Base-by-base conservation (phyloP, 345 rosid species). In the Schrenkiella parvula region DNA sequence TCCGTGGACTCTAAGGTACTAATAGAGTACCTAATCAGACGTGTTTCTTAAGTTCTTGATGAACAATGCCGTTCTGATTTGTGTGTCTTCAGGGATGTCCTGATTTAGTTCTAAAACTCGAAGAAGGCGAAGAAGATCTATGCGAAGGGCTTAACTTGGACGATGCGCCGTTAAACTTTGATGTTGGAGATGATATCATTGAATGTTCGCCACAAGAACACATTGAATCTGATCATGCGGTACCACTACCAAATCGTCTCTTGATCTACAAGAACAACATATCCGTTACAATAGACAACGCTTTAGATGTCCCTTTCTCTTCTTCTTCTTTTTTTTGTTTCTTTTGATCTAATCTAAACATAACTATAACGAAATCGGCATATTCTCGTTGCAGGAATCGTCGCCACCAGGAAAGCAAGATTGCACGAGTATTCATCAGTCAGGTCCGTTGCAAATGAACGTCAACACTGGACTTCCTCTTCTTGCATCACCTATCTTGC, bases 371-470 rank as follows among this genome's bases (percentile, higher is more conserved):
- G 26, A 59, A 29, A 4, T 28, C 4, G 19, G 10, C 12, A 6
- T 74, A 22, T 73, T 14, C 53, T 68, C 31, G 62, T 60, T 25
- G 7, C 73, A 91, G 97, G 84, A 76, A 69, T 67, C 85, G 23
- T 80, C 92, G 23, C 79, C 92, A 65, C 68, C 85, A 15, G 84
- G 74, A 51, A 82, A 83, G 14, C 83, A 79, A 51, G 88, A 86
- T 5, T 78, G 89, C 80, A 74, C 60, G 44, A 77, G 75, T 71
- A 82, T 64, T 74, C 23, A 50, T n/a, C 67, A 48, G 26, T 39
- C 67, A 66, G 51, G 60, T 57, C 72, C 67, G 31, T 32, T 74
- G 23, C 53, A 74, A 60, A 66, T 59, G 62, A 59, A 59, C 78
- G 50, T 59, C 63, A 59, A 19, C 76, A 77, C 74, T 39, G 92